These are phyloP conservation scores for Exutisphaerella laricina DNA, from an alignment of 2,329 filamentous ascomycete genomes.

Conservation along the genomic window DNA sequence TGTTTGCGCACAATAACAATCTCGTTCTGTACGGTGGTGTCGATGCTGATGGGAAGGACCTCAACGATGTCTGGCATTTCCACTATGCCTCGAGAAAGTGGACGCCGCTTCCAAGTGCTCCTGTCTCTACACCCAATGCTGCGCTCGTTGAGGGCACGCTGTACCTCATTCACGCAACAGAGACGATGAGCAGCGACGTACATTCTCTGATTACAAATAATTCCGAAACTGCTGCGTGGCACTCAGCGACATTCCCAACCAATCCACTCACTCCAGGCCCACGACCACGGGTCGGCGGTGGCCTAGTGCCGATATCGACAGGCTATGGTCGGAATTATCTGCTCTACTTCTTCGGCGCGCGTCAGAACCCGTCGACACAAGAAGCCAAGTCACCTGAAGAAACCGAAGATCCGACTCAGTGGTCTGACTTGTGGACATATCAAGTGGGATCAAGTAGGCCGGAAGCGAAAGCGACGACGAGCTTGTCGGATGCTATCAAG, in stretches of 20 bases:
- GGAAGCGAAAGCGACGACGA: slow-evolving; percentile 24
- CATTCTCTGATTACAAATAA: slow-evolving; percentile 20
- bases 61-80: slow-evolving; percentile 32
- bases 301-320: slow-evolving; percentile 38
- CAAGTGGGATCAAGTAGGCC: slow-evolving; percentile 37
- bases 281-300: slow-evolving; percentile 35
- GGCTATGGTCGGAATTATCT: slow-evolving; percentile 43
- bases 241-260: slow-evolving; percentile 38
- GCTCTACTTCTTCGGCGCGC: slow-evolving; percentile 38
- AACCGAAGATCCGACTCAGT: slow-evolving; percentile 24
- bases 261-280: slow-evolving; percentile 42
- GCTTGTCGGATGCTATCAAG: slow-evolving; percentile 31
- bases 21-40: slow-evolving; percentile 29
- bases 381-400: slow-evolving; percentile 20
- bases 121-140: slow-evolving; percentile 32
- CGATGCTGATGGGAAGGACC: slow-evolving; percentile 18
- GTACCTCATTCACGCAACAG: slow-evolving; percentile 37
- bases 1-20: slow-evolving; percentile 29
- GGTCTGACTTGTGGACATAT: slow-evolving; percentile 43
- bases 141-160: slow-evolving; percentile 35
- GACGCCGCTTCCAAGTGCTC: slow-evolving; percentile 28
- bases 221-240: slow-evolving; percentile 34
- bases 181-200: slow-evolving; percentile 30
- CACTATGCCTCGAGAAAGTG: slow-evolving; percentile 24
- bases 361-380: slow-evolving; percentile 14